Conservation (phyloP, 495 filamentous ascomycete genomes). For the Xylaria scruposa region DNA sequence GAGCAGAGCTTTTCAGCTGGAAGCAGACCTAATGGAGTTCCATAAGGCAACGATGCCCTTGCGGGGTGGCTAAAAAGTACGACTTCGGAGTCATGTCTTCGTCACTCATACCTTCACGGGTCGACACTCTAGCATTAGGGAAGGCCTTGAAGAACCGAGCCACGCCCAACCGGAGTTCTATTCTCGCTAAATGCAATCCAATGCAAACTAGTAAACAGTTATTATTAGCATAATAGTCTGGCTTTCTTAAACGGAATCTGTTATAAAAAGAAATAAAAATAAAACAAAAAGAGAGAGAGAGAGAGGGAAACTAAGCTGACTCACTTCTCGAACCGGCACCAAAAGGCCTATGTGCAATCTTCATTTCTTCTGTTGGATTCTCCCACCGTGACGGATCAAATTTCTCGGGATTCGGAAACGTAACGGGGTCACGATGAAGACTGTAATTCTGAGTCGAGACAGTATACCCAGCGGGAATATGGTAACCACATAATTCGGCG, state of each 20-base stretch:
- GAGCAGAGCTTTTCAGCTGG: neutral
- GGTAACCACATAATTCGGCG: constrained; percentile 33
- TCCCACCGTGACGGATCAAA: constrained; percentile 30
- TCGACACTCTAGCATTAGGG: constrained; percentile 23
- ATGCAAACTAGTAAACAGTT: constrained; percentile 21
- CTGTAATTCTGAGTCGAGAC: constrained; percentile 40
- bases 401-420: constrained; percentile 39
- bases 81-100: constrained; percentile 21
- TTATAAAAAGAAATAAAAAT: too few species aligned
- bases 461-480: constrained; percentile 36
- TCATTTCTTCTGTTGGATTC: constrained; percentile 26
- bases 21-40: constrained; percentile 5
- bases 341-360: constrained; percentile 25
- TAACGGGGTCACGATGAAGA: constrained; percentile 36
- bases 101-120: constrained; percentile 21
- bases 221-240: neutral
- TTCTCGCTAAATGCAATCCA: constrained; percentile 26
- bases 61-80: constrained; percentile 15
- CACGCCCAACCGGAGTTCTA: constrained; percentile 21
- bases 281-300: too few species aligned
- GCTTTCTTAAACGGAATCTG: too few species aligned
- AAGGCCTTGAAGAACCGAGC: constrained; percentile 29
- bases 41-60: constrained; percentile 25
- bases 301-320: neutral
- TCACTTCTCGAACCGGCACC: constrained; percentile 23